Percentiles rank a stretch among this genome's conserved stretches.
Conservation (phyloP, 2,329 filamentous ascomycete genomes). For the Xylaria sp. region DNA sequence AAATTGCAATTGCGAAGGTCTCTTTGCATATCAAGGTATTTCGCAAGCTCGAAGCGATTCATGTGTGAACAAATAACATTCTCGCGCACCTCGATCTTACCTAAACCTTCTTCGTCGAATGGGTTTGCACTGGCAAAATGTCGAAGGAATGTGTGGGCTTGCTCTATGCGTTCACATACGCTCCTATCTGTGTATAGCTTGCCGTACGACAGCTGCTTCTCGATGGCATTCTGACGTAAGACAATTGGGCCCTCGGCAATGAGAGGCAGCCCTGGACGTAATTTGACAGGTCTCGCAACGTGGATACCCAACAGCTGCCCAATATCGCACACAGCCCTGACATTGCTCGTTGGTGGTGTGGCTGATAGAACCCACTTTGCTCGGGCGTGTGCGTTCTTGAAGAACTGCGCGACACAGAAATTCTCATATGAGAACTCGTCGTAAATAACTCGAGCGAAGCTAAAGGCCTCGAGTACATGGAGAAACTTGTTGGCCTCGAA, state of each 20-base stretch:
- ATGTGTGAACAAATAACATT: constrained; percentile 47
- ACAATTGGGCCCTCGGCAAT: constrained; percentile 51
- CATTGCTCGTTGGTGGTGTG: constrained; percentile 53
- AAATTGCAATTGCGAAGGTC: constrained; percentile 47
- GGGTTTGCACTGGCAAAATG: constrained; percentile 50
- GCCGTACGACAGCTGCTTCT: constrained; percentile 50
- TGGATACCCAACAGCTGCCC: constrained; percentile 54
- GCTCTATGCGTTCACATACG: constrained; percentile 51
- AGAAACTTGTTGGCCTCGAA: constrained; percentile 27
- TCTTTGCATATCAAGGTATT: constrained; percentile 49
- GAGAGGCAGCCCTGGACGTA: constrained; percentile 50
- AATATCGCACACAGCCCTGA: constrained; percentile 53
- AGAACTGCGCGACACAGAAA: constrained; percentile 48
- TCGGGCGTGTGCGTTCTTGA: constrained; percentile 48
- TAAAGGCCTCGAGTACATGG: constrained; percentile 53
- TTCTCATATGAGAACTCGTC: constrained; percentile 59
- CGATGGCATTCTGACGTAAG: constrained; percentile 47
- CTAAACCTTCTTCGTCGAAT: constrained; percentile 44
- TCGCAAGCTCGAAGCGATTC: constrained; percentile 39
- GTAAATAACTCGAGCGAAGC: constrained; percentile 54
- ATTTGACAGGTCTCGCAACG: constrained; percentile 51
- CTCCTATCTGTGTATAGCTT: constrained; percentile 51
- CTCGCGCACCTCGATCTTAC: constrained; percentile 38
- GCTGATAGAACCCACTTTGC: constrained; percentile 59
- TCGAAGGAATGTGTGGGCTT: constrained; percentile 49